Conservation (phyloP, 2,329 filamentous ascomycete species). For the Allantophomopsis cytisporea region DNA sequence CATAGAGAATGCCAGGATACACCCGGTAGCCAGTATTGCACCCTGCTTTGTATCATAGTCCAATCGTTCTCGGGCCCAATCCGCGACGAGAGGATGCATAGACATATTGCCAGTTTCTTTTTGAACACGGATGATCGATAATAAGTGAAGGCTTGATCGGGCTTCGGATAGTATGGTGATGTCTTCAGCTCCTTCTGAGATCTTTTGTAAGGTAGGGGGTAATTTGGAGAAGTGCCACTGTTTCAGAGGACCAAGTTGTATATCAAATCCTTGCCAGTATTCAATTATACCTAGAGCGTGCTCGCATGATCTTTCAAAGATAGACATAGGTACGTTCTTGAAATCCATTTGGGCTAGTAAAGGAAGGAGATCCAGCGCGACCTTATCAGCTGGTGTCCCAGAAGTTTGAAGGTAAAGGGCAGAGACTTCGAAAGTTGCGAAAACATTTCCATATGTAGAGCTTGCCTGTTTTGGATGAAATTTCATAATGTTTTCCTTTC, state of each 20-base stretch:
- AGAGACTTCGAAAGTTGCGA: constrained; percentile 7
- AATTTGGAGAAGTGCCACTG: too few relatives aligned
- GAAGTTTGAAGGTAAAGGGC: constrained; percentile 1
- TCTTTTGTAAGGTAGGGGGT: too few relatives aligned
- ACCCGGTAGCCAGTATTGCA: too few relatives aligned
- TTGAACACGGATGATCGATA: too few relatives aligned
- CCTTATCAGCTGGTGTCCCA: not conserved
- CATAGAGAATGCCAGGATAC: too few relatives aligned
- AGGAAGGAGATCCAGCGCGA: constrained; percentile 4
- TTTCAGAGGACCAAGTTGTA: not conserved
- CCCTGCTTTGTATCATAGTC: too few relatives aligned
- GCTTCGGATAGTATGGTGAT: too few relatives aligned
- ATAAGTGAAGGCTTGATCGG: too few relatives aligned
- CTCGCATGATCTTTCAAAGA: constrained; percentile 2
- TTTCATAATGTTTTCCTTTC: constrained; percentile 2
- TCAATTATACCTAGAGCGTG: not conserved
- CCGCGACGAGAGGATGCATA: too few relatives aligned
- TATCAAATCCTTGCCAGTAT: not conserved
- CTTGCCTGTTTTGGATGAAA: constrained; percentile 2
- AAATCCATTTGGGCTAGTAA: constrained; percentile 4
- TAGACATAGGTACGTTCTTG: constrained; percentile 2
- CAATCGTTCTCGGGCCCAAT: too few relatives aligned
- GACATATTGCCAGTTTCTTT: too few relatives aligned
- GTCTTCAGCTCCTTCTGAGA: too few relatives aligned
- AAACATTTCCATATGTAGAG: constrained; percentile 6